Conservation (phyloP, 2,329 filamentous ascomycete species). For the Pseudovirgaria hyperparasitica region DNA sequence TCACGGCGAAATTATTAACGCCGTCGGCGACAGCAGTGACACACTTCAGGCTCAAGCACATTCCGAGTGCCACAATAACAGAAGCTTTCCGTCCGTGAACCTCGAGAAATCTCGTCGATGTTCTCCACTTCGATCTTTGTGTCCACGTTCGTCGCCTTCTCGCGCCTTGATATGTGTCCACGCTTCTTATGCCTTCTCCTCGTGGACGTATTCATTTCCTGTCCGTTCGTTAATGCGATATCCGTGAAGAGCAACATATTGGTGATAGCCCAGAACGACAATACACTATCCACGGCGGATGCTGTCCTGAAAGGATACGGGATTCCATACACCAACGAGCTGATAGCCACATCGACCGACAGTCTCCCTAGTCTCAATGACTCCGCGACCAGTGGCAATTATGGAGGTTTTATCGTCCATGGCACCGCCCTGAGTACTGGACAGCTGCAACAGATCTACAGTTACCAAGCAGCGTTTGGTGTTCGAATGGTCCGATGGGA, state of each 20-base stretch:
- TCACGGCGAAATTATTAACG: too few species aligned
- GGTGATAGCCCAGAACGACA: conserved; percentile 38
- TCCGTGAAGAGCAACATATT: conserved; percentile 33
- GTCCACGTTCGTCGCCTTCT: too few species aligned
- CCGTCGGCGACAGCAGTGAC: too few species aligned
- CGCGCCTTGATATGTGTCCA: too few species aligned
- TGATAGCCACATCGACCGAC: conserved; percentile 38
- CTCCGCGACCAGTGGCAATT: conserved; percentile 37
- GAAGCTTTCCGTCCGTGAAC: too few species aligned
- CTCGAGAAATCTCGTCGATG: too few species aligned
- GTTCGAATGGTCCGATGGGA: conserved; percentile 46
- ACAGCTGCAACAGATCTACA: conserved; percentile 42
- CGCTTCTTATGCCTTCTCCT: too few species aligned
- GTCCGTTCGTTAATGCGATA: too few species aligned
- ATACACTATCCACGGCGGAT: conserved; percentile 32
- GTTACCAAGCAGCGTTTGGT: conserved; percentile 43
- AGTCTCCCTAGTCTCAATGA: conserved; percentile 38
- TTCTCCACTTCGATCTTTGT: too few species aligned
- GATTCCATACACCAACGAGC: conserved; percentile 41
- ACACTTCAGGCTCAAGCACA: too few species aligned
- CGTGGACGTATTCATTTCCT: too few species aligned
- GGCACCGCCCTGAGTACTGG: conserved; percentile 37
- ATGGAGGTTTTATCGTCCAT: conserved; percentile 42
- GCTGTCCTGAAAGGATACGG: conserved; percentile 45
- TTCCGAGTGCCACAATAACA: too few species aligned